phyloP scores from a whole-genome alignment of 257 asterid genomes.

The Nicotiana paniculata region DNA sequence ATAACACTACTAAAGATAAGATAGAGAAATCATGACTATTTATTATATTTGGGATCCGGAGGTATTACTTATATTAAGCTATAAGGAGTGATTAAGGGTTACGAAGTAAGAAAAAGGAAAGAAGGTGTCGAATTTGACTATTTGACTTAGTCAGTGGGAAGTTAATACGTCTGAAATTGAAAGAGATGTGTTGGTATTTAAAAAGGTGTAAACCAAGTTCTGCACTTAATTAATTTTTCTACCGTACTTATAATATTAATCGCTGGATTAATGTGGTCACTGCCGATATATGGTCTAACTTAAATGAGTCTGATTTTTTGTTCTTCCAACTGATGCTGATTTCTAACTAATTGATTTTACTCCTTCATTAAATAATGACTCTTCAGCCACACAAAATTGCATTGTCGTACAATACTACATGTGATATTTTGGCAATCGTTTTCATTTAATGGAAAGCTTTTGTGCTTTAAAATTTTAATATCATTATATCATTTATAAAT shows the following conservation, averaged over 20 bases:
- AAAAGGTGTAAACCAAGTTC: neutral
- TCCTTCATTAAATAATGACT: neutral
- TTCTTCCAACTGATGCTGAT: neutral
- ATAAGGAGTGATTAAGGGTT: neutral
- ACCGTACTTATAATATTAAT: neutral
- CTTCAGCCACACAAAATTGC: neutral
- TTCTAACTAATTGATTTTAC: neutral
- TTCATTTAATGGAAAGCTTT: neutral
- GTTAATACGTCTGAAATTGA: neutral
- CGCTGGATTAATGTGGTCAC: neutral
- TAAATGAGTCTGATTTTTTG: neutral
- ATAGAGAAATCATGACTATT: neutral
- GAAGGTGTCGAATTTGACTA: neutral
- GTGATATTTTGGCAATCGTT: neutral
- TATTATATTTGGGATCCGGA: neutral
- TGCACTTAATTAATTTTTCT: neutral
- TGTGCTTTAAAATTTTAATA: neutral
- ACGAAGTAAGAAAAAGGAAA: neutral
- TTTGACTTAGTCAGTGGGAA: neutral
- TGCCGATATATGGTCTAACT: neutral
- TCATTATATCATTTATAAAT: neutral
- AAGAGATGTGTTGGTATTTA: neutral
- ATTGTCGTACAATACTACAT: neutral
- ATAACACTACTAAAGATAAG: no score
- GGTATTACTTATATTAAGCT: neutral